These are phyloP conservation scores for Acidomyces sp. DNA, from an alignment of 495 filamentous ascomycete species.

Conservation along the genomic window DNA sequence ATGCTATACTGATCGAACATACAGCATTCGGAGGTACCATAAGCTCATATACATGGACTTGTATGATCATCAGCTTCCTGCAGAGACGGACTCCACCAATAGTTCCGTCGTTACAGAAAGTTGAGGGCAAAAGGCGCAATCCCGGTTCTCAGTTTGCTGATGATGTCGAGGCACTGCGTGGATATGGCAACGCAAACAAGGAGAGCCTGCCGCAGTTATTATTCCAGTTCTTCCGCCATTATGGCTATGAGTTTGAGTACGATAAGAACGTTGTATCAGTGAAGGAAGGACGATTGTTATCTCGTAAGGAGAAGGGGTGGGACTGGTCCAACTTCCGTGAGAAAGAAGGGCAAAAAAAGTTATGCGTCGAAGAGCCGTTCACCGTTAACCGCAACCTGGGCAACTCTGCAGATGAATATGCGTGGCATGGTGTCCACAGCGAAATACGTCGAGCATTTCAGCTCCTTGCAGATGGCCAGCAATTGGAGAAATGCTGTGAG, in stretches of 20 bases:
- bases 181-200: conserved; percentile 67
- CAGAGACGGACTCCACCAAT: conserved; percentile 81
- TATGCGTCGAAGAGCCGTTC: conserved; percentile 96
- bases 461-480: conserved; percentile 51
- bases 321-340: conserved; percentile 47
- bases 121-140: conserved; percentile 47
- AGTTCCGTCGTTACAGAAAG: conserved; percentile 73
- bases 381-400: conserved; percentile 86
- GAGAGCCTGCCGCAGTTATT: conserved; percentile 71
- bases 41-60: conserved; percentile 99
- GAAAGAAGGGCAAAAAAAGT: conserved; percentile 43
- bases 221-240: conserved; percentile 89
- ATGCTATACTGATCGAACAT: conserved; percentile 6
- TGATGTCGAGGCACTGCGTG: conserved; percentile 56
- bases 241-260: conserved; percentile 86
- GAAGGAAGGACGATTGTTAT: conserved; percentile 67
- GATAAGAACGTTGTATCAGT: conserved; percentile 75
- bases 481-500: conserved; percentile 68
- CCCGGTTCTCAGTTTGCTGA: conserved; percentile 64
- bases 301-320: conserved; percentile 80
- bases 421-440: conserved; percentile 77
- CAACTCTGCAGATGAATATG: conserved; percentile 90
- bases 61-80: conserved; percentile 92
- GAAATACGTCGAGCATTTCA: conserved; percentile 84
- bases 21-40: conserved; percentile 82